phyloP scores from a whole-genome alignment of 2,329 filamentous ascomycete species.

The Hortaea sp. region DNA sequence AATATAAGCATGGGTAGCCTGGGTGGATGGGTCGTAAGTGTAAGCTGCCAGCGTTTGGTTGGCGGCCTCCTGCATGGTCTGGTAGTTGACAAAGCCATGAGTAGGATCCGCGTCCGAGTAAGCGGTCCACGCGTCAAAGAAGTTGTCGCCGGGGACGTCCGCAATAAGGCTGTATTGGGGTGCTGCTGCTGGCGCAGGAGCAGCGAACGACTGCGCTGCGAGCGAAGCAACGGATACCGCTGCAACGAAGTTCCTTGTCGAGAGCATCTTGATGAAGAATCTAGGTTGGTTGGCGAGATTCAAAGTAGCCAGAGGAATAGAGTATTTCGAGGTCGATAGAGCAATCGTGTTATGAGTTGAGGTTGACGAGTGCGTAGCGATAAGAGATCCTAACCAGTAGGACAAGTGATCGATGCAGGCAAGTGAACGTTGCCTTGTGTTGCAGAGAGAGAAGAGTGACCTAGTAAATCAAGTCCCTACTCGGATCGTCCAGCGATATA shows the following conservation, averaged over 20 bases:
- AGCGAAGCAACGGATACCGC: background rate
- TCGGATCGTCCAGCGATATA: background rate
- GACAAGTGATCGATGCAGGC: too few relatives aligned
- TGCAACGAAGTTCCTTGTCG: background rate
- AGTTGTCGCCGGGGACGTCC: constrained; percentile 24
- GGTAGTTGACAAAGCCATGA: constrained; percentile 24
- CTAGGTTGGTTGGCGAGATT: too few relatives aligned
- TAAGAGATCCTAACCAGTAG: too few relatives aligned
- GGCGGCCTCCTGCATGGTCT: constrained; percentile 21
- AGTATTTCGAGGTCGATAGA: too few relatives aligned
- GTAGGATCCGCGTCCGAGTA: constrained; percentile 36
- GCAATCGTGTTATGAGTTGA: too few relatives aligned
- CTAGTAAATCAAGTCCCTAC: background rate
- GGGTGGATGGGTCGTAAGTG: constrained; percentile 27
- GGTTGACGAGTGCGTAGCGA: background rate
- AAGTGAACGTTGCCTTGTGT: background rate
- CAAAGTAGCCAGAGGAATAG: too few relatives aligned
- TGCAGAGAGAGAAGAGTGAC: background rate
- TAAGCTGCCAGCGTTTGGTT: constrained; percentile 30
- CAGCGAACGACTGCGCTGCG: background rate
- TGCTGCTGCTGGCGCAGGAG: constrained; percentile 2
- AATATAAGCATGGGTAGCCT: constrained; percentile 30
- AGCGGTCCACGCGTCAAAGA: constrained; percentile 37
- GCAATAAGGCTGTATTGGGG: constrained; percentile 20
- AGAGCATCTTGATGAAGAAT: background rate